Base-by-base conservation (phyloP, 1,284 basidiomycete species). In the Cryptococcus sp. region DNA sequence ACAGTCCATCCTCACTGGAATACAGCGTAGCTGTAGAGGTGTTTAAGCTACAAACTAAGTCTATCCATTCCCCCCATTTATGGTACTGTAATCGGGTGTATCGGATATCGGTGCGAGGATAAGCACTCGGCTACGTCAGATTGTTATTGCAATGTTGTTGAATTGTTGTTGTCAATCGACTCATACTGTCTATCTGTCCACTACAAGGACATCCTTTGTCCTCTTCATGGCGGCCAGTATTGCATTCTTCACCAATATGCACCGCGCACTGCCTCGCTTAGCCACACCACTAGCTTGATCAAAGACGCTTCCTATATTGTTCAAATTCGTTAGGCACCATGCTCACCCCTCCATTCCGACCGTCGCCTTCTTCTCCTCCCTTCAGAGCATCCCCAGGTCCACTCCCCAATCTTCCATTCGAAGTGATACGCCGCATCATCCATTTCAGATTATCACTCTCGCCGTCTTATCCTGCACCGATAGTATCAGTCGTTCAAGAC, bases 401-500 rank as follows among this genome's bases (percentile, higher is more conserved):
- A 17, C 50, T 51, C 5, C 48, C 58, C n/a, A 51, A 19, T 13
- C 55, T 67, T 5, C 65, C 65, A 17, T 65, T 65, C 56, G 63
- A 67, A 64, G 57, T 74, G 37, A 44, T 67, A 15, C 60, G 69
- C 6, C 61, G 67, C 3, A 69, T 74, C 61, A 68, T 74, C 29
- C 62, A 57, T n/a, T 64, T 62, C 11, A 62, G 70, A 7, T 59
- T 74, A 17, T 53, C 62, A 1, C 59, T 69, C 0, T 50, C 61
- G 1, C 64, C 62, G 5, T 61, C 64, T 15, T 62, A 58, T 55
- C 62, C 65, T 19, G 20, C 47, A n/a, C 17, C 19, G 1, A 38
- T 57, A 48, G 11, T 16, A 8, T 19, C 19, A 6, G 46, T 48
- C 25, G 46, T 10, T 34, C 29, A 34, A 13, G 29, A 34, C 8